Base-by-base conservation (phyloP, 805 yeast genomes). In the Candida berthetii region DNA sequence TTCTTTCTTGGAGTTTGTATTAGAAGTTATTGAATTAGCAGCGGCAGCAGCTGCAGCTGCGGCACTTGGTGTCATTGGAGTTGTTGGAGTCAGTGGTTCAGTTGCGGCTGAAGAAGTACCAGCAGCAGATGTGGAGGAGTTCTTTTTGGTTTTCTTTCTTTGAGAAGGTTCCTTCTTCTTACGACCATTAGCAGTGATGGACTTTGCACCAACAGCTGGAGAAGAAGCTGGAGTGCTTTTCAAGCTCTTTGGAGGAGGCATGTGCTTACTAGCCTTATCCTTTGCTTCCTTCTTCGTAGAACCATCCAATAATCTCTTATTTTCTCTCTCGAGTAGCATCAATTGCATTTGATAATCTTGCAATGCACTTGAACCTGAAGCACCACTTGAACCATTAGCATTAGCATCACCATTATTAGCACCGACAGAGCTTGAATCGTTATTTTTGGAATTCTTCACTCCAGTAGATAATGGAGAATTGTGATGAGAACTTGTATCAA, bases 261-360 rank as follows among this genome's bases (percentile, higher is more conserved):
- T 53, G 20, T 41, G 46, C 36, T 47, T 47, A 32, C 34, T 25
- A 18, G 41, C 29, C 7, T 39, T 36, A 11, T 37, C 31, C 16
- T 43, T 46, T 9, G 42, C 51, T n/a, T 55, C 62, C 27, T 61
- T 66, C 46, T 61, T 65, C 31, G 78, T 59, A 5, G 74, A 78
- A 40, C 69, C 73, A 50, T 75, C 80, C 38, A 84, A 64, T 41
- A 85, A 71, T 57, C 77, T 78, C 56, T 82, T 81, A 60, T 84
- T 86, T 57, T 85, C 90, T 48, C 76, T 76, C 53, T 86, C 95
- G 54, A 87, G 64, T 41, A 82, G 57, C 74, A 84, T 74, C 49
- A 85, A 65, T 60, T 85, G 91, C 69, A 78, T 80, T 58, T 86
- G 95, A 59, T 87, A 86, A 55, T 86, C 95, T 52, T 82, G 86